These are phyloP conservation scores for Cronartium ribicola DNA, from an alignment of 1,284 basidiomycete species.

Conservation along the genomic window DNA sequence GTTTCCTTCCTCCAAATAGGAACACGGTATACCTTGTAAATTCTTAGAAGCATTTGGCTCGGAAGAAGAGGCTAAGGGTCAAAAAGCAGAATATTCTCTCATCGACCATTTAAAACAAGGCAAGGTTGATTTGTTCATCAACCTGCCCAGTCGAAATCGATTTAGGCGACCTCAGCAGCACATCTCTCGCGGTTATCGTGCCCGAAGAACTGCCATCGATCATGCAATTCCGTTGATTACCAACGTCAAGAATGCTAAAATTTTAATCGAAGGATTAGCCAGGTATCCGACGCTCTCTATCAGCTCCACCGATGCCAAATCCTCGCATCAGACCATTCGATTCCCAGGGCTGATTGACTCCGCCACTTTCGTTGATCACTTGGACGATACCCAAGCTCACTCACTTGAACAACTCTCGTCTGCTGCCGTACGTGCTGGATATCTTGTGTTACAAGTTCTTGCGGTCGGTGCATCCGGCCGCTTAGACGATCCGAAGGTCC, in stretches of 20 bases:
- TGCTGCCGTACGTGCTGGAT: slow-evolving; percentile 73
- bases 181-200: slow-evolving; percentile 92
- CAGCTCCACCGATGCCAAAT: slow-evolving; percentile 88
- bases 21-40: slow-evolving; percentile 58
- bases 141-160: slow-evolving; percentile 95
- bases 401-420: slow-evolving; percentile 63
- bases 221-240: slow-evolving; percentile 96
- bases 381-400: slow-evolving; percentile 63
- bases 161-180: slow-evolving; percentile 96
- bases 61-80: slow-evolving; percentile 63
- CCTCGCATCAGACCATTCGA: slow-evolving; percentile 79
- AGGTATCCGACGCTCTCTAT: slow-evolving; percentile 80
- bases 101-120: slow-evolving; percentile 93
- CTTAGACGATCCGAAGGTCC: slow-evolving; percentile 65
- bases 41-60: slow-evolving; percentile 83
- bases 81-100: slow-evolving; percentile 92
- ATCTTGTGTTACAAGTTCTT: slow-evolving; percentile 74
- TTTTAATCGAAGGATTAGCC: slow-evolving; percentile 90
- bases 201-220: slow-evolving; percentile 98
- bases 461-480: slow-evolving; percentile 61
- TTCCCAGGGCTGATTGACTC: slow-evolving; percentile 92
- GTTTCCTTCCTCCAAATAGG: slow-evolving; percentile 11
- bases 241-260: slow-evolving; percentile 97
- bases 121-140: slow-evolving; percentile 98
- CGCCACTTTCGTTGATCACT: slow-evolving; percentile 66